Percentiles rank a stretch among this genome's conserved stretches.
Conservation (phyloP, 2,329 filamentous ascomycete genomes). For the Phialophora macrospora region DNA sequence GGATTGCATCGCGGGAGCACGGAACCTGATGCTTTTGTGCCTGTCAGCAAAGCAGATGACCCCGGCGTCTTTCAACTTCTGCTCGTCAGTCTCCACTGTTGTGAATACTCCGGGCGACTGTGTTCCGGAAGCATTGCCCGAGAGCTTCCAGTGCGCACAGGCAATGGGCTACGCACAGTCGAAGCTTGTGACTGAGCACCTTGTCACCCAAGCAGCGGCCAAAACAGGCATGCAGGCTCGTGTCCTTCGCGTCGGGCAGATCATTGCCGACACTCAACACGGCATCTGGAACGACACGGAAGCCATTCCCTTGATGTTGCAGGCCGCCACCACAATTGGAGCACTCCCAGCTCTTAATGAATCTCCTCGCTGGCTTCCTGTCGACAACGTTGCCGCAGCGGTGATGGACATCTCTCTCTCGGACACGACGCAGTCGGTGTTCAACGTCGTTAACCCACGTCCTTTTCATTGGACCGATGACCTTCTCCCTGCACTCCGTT, state of each 20-base stretch:
- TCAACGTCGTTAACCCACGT: slow-evolving; percentile 59
- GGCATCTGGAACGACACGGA: slow-evolving; percentile 60
- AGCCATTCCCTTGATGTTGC: slow-evolving; percentile 59
- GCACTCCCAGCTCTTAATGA: slow-evolving; percentile 55
- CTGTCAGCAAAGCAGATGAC: slow-evolving; percentile 42
- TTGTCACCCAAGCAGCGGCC: slow-evolving; percentile 45
- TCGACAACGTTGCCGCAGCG: slow-evolving; percentile 47
- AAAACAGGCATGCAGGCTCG: slow-evolving; percentile 44
- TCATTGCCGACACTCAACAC: slow-evolving; percentile 54
- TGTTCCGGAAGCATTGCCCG: slow-evolving; percentile 22
- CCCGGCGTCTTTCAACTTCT: slow-evolving; percentile 55
- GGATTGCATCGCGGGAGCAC: slow-evolving; percentile 41
- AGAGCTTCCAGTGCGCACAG: slow-evolving; percentile 27
- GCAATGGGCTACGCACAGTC: slow-evolving; percentile 61
- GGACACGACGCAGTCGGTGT: slow-evolving; percentile 46
- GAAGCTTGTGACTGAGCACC: slow-evolving; percentile 63
- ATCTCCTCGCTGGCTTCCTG: slow-evolving; percentile 50
- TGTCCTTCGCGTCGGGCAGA: slow-evolving; percentile 57
- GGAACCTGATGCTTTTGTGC: slow-evolving; percentile 45
- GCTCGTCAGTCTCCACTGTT: slow-evolving; percentile 56
- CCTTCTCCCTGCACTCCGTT: slow-evolving; percentile 59
- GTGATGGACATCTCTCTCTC: slow-evolving; percentile 41
- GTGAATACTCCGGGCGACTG: slow-evolving; percentile 21
- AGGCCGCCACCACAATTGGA: slow-evolving; percentile 49
- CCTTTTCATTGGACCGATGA: slow-evolving; percentile 51